A percentile compares a stretch with the other conserved stretches of the same genome.
Conservation (phyloP, 2,329 filamentous ascomycete species). For the Aspergillus costaricaensis region DNA sequence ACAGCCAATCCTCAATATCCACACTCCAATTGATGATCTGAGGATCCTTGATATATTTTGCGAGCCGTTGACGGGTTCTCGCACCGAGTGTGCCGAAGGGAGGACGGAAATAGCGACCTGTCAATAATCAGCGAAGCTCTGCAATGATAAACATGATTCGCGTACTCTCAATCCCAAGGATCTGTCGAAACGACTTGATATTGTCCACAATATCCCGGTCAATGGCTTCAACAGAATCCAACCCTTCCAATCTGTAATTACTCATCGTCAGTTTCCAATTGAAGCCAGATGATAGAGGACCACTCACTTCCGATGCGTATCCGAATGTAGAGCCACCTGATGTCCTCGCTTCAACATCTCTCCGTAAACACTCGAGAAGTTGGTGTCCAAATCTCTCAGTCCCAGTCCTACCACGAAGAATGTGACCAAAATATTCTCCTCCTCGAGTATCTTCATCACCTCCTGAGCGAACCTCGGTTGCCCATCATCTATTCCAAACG, state of each 20-base stretch:
- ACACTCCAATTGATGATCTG: slow-evolving; percentile 69
- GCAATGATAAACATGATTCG: not conserved
- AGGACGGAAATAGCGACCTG: slow-evolving; percentile 64
- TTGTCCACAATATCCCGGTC: slow-evolving; percentile 41
- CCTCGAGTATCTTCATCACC: slow-evolving; percentile 63
- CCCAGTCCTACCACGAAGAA: slow-evolving; percentile 71
- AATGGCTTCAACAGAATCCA: slow-evolving; percentile 34
- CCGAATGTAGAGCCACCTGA: slow-evolving; percentile 69
- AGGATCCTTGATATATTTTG: slow-evolving; percentile 53
- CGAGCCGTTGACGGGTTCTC: slow-evolving; percentile 64
- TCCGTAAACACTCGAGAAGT: slow-evolving; percentile 64
- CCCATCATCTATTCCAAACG: slow-evolving; percentile 72
- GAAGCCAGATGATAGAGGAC: not conserved
- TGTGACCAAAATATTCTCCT: slow-evolving; percentile 65
- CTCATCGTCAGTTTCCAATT: not conserved
- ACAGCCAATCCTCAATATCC: slow-evolving; percentile 71
- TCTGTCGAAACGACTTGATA: slow-evolving; percentile 32
- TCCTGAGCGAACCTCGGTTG: slow-evolving; percentile 60
- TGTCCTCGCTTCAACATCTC: slow-evolving; percentile 65
- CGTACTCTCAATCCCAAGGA: slow-evolving; percentile 39
- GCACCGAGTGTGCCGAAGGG: slow-evolving; percentile 70
- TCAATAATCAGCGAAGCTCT: slow-evolving; percentile 3
- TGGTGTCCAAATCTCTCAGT: slow-evolving; percentile 59
- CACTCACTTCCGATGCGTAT: slow-evolving; percentile 64
- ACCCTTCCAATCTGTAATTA: slow-evolving; percentile 38